phyloP scores from a whole-genome alignment of 176 grass and related monocot species.

The Triticum timopheevii region DNA sequence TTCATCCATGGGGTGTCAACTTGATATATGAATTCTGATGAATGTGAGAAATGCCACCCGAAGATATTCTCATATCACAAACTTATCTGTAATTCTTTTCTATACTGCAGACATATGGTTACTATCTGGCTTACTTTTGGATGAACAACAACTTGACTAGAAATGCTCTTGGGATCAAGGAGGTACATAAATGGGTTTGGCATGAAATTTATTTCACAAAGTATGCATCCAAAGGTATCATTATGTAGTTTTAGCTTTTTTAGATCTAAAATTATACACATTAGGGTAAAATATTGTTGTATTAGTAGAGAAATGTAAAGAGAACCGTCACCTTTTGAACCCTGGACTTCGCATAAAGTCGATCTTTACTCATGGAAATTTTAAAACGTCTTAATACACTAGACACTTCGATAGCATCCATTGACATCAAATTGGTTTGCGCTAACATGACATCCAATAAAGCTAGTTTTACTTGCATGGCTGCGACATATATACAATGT shows the following conservation, averaged over 20 bases:
- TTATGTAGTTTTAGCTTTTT: neutral
- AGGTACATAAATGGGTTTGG: neutral
- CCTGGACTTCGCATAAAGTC: neutral
- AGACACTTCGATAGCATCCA: neutral
- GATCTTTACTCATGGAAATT: neutral
- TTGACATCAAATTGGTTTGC: neutral
- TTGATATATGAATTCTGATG: neutral
- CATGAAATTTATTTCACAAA: neutral
- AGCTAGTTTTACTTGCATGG: neutral
- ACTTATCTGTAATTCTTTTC: neutral
- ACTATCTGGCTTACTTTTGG: constrained; percentile 38
- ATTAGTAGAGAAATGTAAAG: neutral
- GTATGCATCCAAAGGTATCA: neutral
- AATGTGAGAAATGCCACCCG: neutral
- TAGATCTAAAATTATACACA: neutral
- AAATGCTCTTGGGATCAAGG: constrained; percentile 39
- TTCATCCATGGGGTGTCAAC: neutral
- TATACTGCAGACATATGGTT: constrained; percentile 18
- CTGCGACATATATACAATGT: neutral
- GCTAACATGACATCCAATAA: neutral
- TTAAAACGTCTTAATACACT: neutral
- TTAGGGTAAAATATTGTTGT: neutral
- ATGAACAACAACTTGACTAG: constrained; percentile 30
- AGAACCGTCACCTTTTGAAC: neutral
- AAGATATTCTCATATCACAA: neutral